Evolutionary conservation across 257 asterid species (phyloP), one percentile per base, ranked within the genome.

Genomic region (Petrea volubilis): DNA sequence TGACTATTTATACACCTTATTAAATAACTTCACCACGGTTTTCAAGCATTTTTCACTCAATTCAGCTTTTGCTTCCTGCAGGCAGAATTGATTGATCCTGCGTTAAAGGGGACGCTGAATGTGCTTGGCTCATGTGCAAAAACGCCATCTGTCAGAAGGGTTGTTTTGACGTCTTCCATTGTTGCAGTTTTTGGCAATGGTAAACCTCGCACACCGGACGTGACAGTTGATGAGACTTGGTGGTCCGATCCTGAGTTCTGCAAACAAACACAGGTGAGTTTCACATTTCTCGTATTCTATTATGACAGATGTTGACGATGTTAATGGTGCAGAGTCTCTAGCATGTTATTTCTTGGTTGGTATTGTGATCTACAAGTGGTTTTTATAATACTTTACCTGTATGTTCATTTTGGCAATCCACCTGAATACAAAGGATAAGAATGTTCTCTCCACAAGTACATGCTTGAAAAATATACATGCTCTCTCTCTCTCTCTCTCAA

Each of bases 41-140:
- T 14, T 14, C 67, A 55, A 28, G 38, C 12, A 1, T 3, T 60
- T 46, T 31, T 34, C 5, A 13, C 64, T 61, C 0, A 28, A 10
- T 17, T 57, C 13, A 17, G 34, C 20, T 70, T 55, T 40, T 24
- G 64, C 68, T 70, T 71, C 31, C 50, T 70, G 59, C 87, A 90
- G 95, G 70, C 55, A 6, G 95, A 90, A 50, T 18, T 90, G 75
- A 77, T 90, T 70, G 93, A 86, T 43, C 97, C 97, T 55, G 95
- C 97, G 21, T 17, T 90, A 7, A 88, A 90, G 68, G 95, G 97
- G 60, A 90, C 97, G 0, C 78, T 88, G 20, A 88, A 88, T 67
- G 90, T 90, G 44, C 93, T 90, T 40, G 72, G 71, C 9, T 84
- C 97, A n/a, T 83, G 89, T 72, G 88, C 84, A 0, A 90, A 80